These are phyloP conservation scores for Psilocybe cubensis DNA, from an alignment of 768 basidiomycete species.

Conservation along the genomic window DNA sequence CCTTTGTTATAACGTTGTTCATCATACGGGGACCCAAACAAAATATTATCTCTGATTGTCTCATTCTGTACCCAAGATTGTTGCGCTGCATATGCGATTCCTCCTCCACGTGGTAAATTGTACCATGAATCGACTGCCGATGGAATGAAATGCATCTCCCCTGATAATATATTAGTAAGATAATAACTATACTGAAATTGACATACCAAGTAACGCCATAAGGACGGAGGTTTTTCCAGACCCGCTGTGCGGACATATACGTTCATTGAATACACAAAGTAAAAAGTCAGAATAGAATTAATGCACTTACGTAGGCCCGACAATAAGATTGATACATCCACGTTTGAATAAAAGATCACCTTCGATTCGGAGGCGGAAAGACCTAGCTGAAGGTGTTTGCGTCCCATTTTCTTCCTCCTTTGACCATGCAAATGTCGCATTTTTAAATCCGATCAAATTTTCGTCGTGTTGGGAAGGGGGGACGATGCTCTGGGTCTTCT, in stretches of 20 bases:
- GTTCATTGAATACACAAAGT: neutral
- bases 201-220: constrained; percentile 56
- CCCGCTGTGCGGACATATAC: constrained; percentile 26
- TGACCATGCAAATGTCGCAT: constrained; percentile 61
- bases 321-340: constrained; percentile 55
- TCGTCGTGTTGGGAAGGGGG: neutral
- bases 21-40: constrained; percentile 77
- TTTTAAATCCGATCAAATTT: constrained; percentile 41
- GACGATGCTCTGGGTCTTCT: neutral
- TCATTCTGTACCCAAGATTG: constrained; percentile 84
- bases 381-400: constrained; percentile 40
- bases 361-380: constrained; percentile 52
- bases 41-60: constrained; percentile 78
- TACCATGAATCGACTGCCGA: constrained; percentile 57
- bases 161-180: constrained; percentile 15
- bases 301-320: constrained; percentile 51
- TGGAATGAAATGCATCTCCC: constrained; percentile 65
- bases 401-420: constrained; percentile 31
- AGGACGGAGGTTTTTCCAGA: constrained; percentile 66
- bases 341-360: constrained; percentile 58
- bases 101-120: constrained; percentile 63
- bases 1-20: constrained; percentile 71
- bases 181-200: neutral
- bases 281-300: neutral
- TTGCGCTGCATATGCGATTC: constrained; percentile 80